Base-by-base conservation (phyloP, 352 stramenopile genomes). In the Discostella stelligera region DNA sequence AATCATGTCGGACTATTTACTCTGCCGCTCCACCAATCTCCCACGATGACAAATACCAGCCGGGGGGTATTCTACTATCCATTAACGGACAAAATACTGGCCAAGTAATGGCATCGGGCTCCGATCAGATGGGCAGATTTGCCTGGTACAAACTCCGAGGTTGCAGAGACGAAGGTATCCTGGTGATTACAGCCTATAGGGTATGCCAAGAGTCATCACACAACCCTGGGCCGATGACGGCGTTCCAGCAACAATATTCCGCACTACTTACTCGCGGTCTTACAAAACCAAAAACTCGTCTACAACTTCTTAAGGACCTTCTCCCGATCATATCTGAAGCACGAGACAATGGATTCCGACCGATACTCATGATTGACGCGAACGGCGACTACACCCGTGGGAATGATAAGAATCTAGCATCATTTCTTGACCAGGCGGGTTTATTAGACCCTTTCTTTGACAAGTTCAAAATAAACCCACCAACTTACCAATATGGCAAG, bases 351-450 rank as follows among this genome's bases (percentile, higher is more conserved):
- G 27, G 27, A 6, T 32, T 6, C 5, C 27, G 27, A 6, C 27
- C 27, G 5, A 32, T 32, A 2, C 2, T 70, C 14, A 18, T 79
- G 55, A 50, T 79, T n/a, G 71, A 79, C 54, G 71, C 71, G 18
- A 79, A 73, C 32, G 56, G 39, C 23, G 54, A 74, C 37, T 9
- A 8, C 32, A 56, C 3, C 10, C 30, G 6, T 18, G 37, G 5
- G 41, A 46, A 16, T 7, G 71, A 79, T 16, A 41, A 2, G 7
- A 14, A 64, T 16, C 10, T 79, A 0, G 0, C 0, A 8, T 0
- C 21, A 14, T 79, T 79, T 20, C 67, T 78, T 0, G 2, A 8
- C 1, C n/a, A 66, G 0, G 27, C 55, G 0, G 14, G 54, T 2
- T 21, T 74, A 2, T 10, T 39, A 0, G 48, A 74, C 21, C 9